Percentiles rank a stretch among this genome's conserved stretches.
phyloP scores from a whole-genome alignment of 2,329 filamentous ascomycete species.

The Pseudogymnoascus sp. region DNA sequence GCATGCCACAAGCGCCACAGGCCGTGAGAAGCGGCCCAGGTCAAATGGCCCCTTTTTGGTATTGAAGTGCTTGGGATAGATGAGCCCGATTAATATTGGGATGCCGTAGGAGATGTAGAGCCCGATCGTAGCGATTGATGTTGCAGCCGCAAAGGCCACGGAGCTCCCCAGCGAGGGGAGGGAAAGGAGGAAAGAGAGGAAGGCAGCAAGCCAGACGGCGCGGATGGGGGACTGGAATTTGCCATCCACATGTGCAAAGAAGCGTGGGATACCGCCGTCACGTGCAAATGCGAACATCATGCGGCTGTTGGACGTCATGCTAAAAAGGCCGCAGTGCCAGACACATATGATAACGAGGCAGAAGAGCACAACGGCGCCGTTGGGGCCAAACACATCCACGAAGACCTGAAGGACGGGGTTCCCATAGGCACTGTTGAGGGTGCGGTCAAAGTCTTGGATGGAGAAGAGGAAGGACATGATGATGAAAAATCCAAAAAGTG shows the following conservation, averaged over 20 bases:
- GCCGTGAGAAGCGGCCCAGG: constrained; percentile 37
- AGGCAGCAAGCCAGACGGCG: constrained; percentile 48
- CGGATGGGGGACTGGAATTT: constrained; percentile 42
- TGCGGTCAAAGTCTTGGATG: constrained; percentile 47
- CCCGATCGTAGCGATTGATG: constrained; percentile 48
- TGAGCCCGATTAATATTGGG: constrained; percentile 46
- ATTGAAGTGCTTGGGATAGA: constrained; percentile 42
- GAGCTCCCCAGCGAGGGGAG: constrained; percentile 46
- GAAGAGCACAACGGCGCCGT: constrained; percentile 48
- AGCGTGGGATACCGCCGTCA: constrained; percentile 45
- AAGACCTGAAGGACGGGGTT: constrained; percentile 53
- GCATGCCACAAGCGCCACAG: constrained; percentile 39
- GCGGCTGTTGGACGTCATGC: constrained; percentile 46
- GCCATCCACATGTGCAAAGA: constrained; percentile 46
- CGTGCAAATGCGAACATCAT: constrained; percentile 54
- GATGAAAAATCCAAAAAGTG: constrained; percentile 52
- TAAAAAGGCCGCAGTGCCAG: constrained; percentile 54
- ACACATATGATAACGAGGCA: constrained; percentile 49
- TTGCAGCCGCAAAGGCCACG: constrained; percentile 50
- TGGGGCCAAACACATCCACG: constrained; percentile 46
- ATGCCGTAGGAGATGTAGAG: constrained; percentile 51
- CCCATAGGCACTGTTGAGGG: constrained; percentile 36
- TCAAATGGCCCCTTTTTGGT: constrained; percentile 48
- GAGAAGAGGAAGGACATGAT: constrained; percentile 49
- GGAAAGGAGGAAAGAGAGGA: constrained; percentile 45